These are phyloP conservation scores for Penicillium bialowiezense DNA, from an alignment of 495 filamentous ascomycete species.

Conservation along the genomic window DNA sequence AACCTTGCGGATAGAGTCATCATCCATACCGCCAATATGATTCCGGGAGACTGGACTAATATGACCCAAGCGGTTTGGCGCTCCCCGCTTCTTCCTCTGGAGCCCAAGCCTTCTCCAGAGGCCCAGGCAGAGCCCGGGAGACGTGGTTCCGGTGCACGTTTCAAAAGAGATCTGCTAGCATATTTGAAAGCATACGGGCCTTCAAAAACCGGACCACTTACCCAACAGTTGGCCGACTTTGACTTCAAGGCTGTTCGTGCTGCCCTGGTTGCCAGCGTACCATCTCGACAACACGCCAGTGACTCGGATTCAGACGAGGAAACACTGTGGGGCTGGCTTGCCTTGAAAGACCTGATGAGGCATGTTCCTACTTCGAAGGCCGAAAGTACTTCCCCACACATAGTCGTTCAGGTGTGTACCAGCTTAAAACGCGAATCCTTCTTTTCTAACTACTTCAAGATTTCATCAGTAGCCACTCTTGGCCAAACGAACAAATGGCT, in stretches of 20 bases:
- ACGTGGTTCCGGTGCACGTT: slow-evolving; percentile 62
- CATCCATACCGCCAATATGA: slow-evolving; percentile 91
- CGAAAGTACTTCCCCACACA: slow-evolving; percentile 39
- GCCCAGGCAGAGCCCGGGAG: slow-evolving; percentile 5
- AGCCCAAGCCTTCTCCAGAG: slow-evolving; percentile 1
- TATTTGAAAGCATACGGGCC: slow-evolving; percentile 71
- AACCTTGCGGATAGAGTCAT: slow-evolving; percentile 48
- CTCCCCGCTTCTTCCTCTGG: slow-evolving; percentile 67
- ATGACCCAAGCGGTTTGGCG: slow-evolving; percentile 85
- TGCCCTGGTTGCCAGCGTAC: slow-evolving; percentile 73
- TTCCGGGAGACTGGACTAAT: slow-evolving; percentile 78
- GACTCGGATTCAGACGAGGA: slow-evolving; percentile 31
- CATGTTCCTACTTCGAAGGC: slow-evolving; percentile 43
- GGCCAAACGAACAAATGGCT: slow-evolving; percentile 76
- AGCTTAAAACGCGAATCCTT: too few species aligned
- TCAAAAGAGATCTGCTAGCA: slow-evolving; percentile 71
- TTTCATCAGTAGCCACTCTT: slow-evolving; percentile 82
- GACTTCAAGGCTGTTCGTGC: slow-evolving; percentile 72
- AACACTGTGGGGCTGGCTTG: slow-evolving; percentile 73
- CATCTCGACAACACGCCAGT: slow-evolving; percentile 56
- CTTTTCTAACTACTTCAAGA: slow-evolving; percentile 15
- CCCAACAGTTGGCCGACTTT: slow-evolving; percentile 55
- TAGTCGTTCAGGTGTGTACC: slow-evolving; percentile 59
- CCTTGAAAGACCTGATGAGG: slow-evolving; percentile 57
- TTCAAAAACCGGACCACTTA: slow-evolving; percentile 48